Conservation (phyloP, 805 yeast species). For the Lipomyces starkeyi region DNA sequence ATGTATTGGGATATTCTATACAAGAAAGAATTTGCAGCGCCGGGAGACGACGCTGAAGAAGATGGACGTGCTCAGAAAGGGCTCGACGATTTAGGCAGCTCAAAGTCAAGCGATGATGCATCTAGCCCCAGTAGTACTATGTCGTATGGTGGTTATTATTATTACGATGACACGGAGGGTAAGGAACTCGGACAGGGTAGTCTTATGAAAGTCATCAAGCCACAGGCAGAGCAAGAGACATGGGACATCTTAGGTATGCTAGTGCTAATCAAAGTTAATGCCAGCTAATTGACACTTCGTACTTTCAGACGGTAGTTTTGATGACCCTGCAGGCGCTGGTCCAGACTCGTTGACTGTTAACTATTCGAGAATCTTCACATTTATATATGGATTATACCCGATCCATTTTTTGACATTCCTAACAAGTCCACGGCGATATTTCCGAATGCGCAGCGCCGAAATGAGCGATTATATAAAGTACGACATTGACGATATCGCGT, state of each 20-base stretch:
- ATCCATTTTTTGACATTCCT: conserved; percentile 54
- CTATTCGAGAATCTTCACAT: conserved; percentile 48
- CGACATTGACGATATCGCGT: conserved; percentile 47
- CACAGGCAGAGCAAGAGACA: neutral
- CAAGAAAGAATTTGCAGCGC: conserved; percentile 13
- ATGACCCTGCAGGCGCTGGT: conserved; percentile 24
- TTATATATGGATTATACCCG: conserved; percentile 66
- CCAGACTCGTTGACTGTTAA: conserved; percentile 22
- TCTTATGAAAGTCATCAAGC: neutral
- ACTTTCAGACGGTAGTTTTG: conserved; percentile 8
- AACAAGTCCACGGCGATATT: conserved; percentile 51
- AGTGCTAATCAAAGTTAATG: neutral
- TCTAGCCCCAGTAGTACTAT: conserved; percentile 7
- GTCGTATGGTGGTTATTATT: conserved; percentile 28
- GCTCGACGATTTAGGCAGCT: conserved; percentile 5
- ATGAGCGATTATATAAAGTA: conserved; percentile 21
- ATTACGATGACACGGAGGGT: conserved; percentile 22
- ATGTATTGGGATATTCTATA: conserved; percentile 48
- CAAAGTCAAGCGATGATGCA: conserved; percentile 7
- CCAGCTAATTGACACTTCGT: neutral
- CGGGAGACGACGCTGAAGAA: conserved; percentile 16
- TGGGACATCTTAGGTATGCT: conserved; percentile 9
- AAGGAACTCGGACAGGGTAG: neutral
- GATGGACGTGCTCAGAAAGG: conserved; percentile 4
- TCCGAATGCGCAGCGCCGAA: conserved; percentile 36